Conservation (phyloP, 176 grass and related monocot genomes). For the Urochloa ruziziensis region DNA sequence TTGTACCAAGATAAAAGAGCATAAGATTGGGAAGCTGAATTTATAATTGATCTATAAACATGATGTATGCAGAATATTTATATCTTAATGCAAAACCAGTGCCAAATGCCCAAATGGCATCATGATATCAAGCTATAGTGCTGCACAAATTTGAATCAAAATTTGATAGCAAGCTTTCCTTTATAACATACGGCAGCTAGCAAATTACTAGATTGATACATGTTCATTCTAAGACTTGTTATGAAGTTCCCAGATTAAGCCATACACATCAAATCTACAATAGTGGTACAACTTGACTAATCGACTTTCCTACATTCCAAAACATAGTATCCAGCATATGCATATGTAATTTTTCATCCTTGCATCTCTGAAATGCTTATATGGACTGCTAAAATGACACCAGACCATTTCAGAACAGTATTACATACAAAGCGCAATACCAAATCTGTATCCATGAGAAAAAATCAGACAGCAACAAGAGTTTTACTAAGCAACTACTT, state of each 20-base stretch:
- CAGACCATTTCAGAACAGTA: neutral
- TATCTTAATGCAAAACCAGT: constrained; percentile 12
- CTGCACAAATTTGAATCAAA: neutral
- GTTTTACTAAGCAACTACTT: neutral
- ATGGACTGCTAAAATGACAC: neutral
- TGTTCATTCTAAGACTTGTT: neutral
- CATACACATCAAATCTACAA: neutral
- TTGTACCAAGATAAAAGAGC: neutral
- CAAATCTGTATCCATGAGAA: neutral
- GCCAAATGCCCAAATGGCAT: neutral
- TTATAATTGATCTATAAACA: neutral
- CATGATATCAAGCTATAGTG: neutral
- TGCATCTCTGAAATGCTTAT: neutral
- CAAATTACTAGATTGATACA: neutral
- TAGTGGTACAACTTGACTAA: neutral
- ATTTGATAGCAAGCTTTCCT: neutral
- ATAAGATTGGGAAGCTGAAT: neutral
- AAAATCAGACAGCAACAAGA: neutral
- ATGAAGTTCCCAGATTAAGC: neutral
- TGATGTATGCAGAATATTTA: neutral
- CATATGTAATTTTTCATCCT: neutral
- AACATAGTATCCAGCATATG: neutral
- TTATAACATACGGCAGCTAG: neutral
- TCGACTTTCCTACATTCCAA: neutral
- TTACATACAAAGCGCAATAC: neutral